Base-by-base conservation (phyloP, 2,329 filamentous ascomycete species). In the Talaromyces rugulosus region DNA sequence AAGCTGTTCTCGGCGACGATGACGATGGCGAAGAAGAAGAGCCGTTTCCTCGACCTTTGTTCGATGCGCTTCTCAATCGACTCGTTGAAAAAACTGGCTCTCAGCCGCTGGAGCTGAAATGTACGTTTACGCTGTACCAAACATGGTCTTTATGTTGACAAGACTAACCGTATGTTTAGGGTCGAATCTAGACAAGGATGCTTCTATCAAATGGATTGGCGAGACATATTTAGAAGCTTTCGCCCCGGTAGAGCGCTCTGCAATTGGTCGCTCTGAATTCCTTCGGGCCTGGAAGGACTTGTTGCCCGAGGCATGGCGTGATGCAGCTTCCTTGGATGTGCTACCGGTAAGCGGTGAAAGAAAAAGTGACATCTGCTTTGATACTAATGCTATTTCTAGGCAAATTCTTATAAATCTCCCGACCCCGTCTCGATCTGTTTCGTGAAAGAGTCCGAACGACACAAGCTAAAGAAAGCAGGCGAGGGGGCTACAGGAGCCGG, bases 261-360 rank as follows among this genome's bases (percentile, higher is more conserved):
- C 75, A 7, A 65, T 75, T 61, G 68, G 68, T 14, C 67, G 70
- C 36, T 71, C 63, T 40, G 70, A 76, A 8, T 78, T 76, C 40
- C 58, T 79, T 8, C 70, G 70, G 54, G 66, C 67, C 11, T 80
- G 78, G 78, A 78, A 74, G 62, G 76, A 80, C 62, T 70, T 72
- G 58, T 67, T 79, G 42, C 78, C 77, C n/a, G 78, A 80, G 61
- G 62, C 71, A 33, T 80, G 78, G 78, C 74, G 76, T 60, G 62
- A 62, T 12, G 70, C 77, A 31, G 75, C 70, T 23, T 63, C 68
- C 18, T 63, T 75, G 36, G 71, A 72, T 16, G 72, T 71, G 44
- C 57, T 79, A 60, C 70, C 69, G 30, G 74, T 75, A 64, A 54
- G 68, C 59, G 9, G 30, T 2, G 30, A 33, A 16, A 51, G 30